Conservation (phyloP, 441 rosid species). For the Corymbia calophylla region DNA sequence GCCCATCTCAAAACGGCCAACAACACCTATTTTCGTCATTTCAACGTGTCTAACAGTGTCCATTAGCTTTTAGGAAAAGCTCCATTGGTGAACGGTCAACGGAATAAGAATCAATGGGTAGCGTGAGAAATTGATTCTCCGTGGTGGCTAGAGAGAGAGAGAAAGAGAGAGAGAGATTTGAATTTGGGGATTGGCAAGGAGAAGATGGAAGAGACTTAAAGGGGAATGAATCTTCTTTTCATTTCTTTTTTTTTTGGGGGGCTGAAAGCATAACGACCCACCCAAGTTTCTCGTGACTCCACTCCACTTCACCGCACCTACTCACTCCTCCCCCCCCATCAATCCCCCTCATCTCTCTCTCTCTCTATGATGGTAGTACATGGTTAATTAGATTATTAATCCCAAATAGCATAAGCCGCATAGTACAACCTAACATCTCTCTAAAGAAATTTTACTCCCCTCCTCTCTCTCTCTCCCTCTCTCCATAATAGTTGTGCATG, state of each 20-base stretch:
- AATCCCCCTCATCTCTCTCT: constrained; percentile 1
- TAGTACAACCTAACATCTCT: background rate
- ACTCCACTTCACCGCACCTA: constrained; percentile 26
- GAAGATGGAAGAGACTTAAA: constrained; percentile 5
- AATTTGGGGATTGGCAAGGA: constrained; percentile 7
- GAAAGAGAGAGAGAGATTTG: constrained; percentile 14
- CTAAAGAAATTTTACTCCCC: background rate
- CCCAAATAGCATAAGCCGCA: background rate
- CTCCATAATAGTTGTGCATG: too few species aligned
- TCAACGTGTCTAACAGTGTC: too few species aligned
- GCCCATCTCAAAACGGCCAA: background rate
- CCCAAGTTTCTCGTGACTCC: constrained; percentile 37
- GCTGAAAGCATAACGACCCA: background rate
- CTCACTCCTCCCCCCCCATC: background rate
- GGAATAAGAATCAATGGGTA: background rate
- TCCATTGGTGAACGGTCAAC: background rate
- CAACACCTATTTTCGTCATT: rapidly evolving
- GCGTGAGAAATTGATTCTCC: background rate
- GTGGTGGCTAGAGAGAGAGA: background rate
- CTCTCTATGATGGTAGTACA: background rate
- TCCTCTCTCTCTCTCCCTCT: too few species aligned
- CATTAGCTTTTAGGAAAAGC: background rate
- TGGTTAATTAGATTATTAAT: background rate
- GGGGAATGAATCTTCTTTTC: background rate
- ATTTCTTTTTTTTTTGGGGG: too few species aligned